A percentile compares a stretch with the other conserved stretches of the same genome.
Evolutionary conservation across 108 stramenopile genomes (phyloP).

Genomic region (Fragilariopsis cylindrus): DNA sequence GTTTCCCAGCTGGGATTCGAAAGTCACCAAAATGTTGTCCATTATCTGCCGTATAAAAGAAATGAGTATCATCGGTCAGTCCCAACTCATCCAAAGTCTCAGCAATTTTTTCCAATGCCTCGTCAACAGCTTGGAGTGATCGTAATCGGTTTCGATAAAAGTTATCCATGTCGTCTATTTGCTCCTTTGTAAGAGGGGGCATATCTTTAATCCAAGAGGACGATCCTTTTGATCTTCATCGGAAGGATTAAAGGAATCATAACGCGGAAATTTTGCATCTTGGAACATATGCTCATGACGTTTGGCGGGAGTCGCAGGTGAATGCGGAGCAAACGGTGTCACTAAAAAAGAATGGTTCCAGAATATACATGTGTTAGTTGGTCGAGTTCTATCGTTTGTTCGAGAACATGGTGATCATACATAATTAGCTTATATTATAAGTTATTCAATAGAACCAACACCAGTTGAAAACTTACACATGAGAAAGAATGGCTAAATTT

Average conservation of each 20-base stretch:
- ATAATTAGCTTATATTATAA: background rate
- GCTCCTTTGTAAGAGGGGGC: background rate
- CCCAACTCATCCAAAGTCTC: constrained; percentile 11
- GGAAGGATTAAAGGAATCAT: constrained; percentile 13
- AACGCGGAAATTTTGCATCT: background rate
- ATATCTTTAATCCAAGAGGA: constrained; percentile 8
- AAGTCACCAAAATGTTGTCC: constrained; percentile 32
- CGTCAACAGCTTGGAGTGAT: constrained; percentile 14
- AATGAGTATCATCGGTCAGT: constrained; percentile 13
- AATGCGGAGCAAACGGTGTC: constrained; percentile 14
- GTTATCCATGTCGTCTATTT: constrained; percentile 11
- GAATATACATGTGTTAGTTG: background rate
- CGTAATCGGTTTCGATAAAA: constrained; percentile 14
- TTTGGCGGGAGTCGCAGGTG: constrained; percentile 5
- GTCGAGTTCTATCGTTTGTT: background rate
- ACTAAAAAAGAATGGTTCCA: constrained; percentile 9
- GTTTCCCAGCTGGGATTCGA: constrained; percentile 23
- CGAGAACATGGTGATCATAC: background rate
- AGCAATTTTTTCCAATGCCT: constrained; percentile 14
- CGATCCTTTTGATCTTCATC: background rate
- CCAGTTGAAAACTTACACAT: background rate
- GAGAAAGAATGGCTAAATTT: constrained; percentile 13
- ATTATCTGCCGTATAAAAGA: constrained; percentile 29
- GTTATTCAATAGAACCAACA: too few species aligned
- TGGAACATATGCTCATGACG: constrained; percentile 9